Conservation (phyloP, 108 stramenopile genomes). For the Nitzschia putrida region DNA sequence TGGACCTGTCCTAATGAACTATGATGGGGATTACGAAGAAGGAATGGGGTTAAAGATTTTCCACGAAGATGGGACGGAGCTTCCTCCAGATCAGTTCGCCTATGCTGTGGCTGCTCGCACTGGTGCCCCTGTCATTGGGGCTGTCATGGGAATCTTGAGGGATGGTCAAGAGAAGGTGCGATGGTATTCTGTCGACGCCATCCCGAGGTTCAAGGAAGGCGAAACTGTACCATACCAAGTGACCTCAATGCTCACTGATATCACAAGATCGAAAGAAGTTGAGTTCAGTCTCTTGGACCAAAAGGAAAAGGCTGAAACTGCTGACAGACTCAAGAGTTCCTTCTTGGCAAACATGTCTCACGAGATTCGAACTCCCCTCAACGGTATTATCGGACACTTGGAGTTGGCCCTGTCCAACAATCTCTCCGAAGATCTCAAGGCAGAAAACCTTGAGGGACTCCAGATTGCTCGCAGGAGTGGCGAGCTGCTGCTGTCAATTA, state of each 20-base stretch:
- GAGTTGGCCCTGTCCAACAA: constrained; percentile 33
- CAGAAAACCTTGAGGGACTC: constrained; percentile 31
- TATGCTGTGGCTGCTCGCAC: constrained; percentile 4
- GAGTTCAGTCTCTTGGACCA: constrained; percentile 8
- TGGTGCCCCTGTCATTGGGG: constrained; percentile 10
- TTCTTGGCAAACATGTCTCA: constrained; percentile 60
- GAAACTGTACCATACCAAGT: constrained; percentile 23
- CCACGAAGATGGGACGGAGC: constrained; percentile 17
- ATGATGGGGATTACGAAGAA: too few relatives aligned
- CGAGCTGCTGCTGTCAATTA: constrained; percentile 38
- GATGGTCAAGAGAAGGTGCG: background rate
- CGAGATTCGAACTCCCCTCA: constrained; percentile 64
- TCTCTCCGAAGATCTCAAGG: constrained; percentile 5
- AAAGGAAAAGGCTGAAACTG: constrained; percentile 41
- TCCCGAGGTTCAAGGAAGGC: constrained; percentile 7
- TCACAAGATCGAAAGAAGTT: constrained; percentile 8
- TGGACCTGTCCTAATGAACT: background rate
- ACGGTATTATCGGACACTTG: constrained; percentile 50
- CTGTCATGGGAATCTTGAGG: constrained; percentile 12
- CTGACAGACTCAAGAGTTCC: constrained; percentile 37
- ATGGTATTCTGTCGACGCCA: constrained; percentile 18
- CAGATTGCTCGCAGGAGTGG: constrained; percentile 27
- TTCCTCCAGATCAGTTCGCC: constrained; percentile 8
- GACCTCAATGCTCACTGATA: constrained; percentile 13
- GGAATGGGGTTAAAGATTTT: background rate